Evolutionary conservation across 164 flowering plant genomes (phyloP).

Genomic region (Dillenia turbinata): DNA sequence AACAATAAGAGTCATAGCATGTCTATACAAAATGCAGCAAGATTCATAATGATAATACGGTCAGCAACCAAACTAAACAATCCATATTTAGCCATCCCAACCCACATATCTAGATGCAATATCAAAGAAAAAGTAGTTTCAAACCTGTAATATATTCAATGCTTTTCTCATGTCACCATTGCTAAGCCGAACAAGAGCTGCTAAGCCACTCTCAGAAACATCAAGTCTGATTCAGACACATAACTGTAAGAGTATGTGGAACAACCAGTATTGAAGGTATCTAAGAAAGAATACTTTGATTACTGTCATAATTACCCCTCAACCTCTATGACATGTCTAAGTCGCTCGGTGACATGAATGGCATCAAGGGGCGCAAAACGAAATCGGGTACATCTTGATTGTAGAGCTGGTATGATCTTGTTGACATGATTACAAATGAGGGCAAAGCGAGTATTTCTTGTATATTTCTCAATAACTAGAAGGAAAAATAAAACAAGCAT

Average conservation of each 20-base stretch:
- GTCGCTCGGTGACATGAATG: slow-evolving; percentile 70
- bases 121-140: slow-evolving; percentile 1
- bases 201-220: slow-evolving; percentile 75
- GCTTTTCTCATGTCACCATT: slow-evolving; percentile 99
- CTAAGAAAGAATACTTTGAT: neutral
- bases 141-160: slow-evolving; percentile 94
- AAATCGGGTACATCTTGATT: slow-evolving; percentile 96
- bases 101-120: neutral
- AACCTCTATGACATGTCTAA: slow-evolving; percentile 68
- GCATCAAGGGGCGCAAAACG: slow-evolving; percentile 95
- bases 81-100: neutral
- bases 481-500: neutral
- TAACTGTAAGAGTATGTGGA: neutral
- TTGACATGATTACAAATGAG: slow-evolving; percentile 94
- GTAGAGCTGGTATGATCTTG: slow-evolving; percentile 95
- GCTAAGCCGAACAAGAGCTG: slow-evolving; percentile 84
- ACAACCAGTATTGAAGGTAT: no score
- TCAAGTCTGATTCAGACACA: slow-evolving; percentile 52
- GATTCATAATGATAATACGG: no score
- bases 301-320: slow-evolving; percentile 52
- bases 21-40: no score
- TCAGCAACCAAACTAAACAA: neutral
- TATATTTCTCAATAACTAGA: slow-evolving; percentile 95
- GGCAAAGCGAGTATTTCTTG: slow-evolving; percentile 88
- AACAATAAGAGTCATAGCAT: no score